A percentile compares a stretch with the other conserved stretches of the same genome.
phyloP scores from a whole-genome alignment of 257 asterid genomes.

The Salvia splendens region DNA sequence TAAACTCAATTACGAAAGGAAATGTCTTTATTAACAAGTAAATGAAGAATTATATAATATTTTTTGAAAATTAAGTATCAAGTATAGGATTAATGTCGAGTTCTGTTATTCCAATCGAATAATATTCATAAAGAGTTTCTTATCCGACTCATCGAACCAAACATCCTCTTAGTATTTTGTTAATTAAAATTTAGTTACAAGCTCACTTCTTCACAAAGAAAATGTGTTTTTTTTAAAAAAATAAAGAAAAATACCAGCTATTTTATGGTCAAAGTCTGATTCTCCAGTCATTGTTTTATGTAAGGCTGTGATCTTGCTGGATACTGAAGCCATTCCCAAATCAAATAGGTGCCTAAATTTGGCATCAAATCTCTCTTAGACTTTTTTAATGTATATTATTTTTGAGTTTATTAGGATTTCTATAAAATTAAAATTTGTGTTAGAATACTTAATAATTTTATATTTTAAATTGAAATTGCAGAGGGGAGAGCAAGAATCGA shows the following conservation, averaged over 20 bases:
- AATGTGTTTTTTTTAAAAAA: neutral
- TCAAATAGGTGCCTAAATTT: constrained; percentile 25
- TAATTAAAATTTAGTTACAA: constrained; percentile 6
- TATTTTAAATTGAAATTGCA: no score
- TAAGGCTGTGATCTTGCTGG: constrained; percentile 40
- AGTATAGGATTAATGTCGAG: no score
- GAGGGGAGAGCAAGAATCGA: no score
- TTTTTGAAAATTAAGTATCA: no score
- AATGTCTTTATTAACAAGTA: no score
- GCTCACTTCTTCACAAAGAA: constrained; percentile 18
- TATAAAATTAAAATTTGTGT: no score
- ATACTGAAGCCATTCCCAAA: constrained; percentile 34
- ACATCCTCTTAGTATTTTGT: neutral
- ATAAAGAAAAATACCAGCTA: neutral
- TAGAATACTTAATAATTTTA: no score
- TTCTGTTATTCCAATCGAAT: no score
- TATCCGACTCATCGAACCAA: no score
- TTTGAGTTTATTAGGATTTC: no score
- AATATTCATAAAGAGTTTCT: neutral
- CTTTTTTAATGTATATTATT: neutral
- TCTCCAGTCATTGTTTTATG: constrained; percentile 27
- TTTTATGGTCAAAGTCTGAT: constrained; percentile 30
- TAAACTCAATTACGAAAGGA: no score
- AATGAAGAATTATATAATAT: no score
- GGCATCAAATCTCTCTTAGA: constrained; percentile 29